A percentile compares a stretch with the other conserved stretches of the same genome.
Evolutionary conservation across 805 yeast species (phyloP).

Genomic region (Barnettozyma salicaria): DNA sequence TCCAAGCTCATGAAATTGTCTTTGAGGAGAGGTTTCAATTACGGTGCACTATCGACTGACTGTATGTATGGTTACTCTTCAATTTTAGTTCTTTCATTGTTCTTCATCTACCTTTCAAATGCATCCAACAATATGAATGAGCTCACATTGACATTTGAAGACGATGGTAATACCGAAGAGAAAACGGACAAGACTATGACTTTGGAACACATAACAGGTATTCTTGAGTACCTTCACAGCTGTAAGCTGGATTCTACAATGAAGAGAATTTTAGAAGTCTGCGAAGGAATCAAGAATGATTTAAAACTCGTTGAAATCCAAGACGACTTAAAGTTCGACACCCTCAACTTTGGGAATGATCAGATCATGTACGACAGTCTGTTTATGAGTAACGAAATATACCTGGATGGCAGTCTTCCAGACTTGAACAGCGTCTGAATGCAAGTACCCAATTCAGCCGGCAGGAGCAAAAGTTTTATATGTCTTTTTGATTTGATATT

Average conservation of each 20-base stretch:
- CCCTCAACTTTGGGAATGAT: constrained; percentile 18
- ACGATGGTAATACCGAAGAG: constrained; percentile 5
- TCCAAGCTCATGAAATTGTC: constrained; percentile 34
- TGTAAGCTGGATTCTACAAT: constrained; percentile 36
- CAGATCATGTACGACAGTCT: constrained; percentile 19
- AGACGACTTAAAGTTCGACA: constrained; percentile 22
- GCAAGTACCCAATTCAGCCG: no score
- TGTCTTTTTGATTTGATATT: no score
- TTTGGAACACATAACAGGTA: constrained; percentile 19
- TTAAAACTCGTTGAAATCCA: constrained; percentile 32
- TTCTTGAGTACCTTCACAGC: constrained; percentile 21
- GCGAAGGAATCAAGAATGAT: constrained; percentile 37
- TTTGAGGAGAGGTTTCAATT: constrained; percentile 27
- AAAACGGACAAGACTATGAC: constrained; percentile 19
- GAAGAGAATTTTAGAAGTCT: constrained; percentile 37
- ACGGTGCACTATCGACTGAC: constrained; percentile 41
- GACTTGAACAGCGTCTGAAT: no score
- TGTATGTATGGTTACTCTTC: constrained; percentile 40
- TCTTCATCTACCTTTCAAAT: constrained; percentile 31
- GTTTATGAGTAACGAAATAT: constrained; percentile 25
- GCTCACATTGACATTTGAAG: constrained; percentile 5
- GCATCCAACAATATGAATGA: constrained; percentile 20
- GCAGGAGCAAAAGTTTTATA: no score
- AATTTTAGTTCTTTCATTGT: constrained; percentile 35
- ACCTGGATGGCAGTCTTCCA: constrained; percentile 17